These are phyloP conservation scores for Gyromitra esculenta DNA, from an alignment of 2,329 filamentous ascomycete genomes.

Conservation along the genomic window DNA sequence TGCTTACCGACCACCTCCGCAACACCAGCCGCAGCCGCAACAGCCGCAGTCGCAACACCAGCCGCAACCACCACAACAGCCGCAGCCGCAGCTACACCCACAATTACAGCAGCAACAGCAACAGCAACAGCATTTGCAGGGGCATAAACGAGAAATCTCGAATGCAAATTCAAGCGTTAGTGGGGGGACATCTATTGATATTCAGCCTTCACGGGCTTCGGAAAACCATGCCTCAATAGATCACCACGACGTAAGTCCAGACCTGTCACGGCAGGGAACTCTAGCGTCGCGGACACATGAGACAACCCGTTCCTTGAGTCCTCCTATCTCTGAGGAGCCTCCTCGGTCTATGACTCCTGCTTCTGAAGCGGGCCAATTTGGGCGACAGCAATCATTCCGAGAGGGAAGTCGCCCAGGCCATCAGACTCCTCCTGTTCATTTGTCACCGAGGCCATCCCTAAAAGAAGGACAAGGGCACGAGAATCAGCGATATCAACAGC, in stretches of 20 bases:
- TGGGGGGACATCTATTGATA: slow-evolving; percentile 21
- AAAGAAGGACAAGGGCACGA: slow-evolving; percentile 34
- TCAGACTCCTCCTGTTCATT: slow-evolving; percentile 33
- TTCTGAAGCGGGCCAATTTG: slow-evolving; percentile 40
- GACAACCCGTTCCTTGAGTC: slow-evolving; percentile 37
- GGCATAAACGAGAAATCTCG: slow-evolving; percentile 12
- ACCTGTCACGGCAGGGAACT: slow-evolving; percentile 44
- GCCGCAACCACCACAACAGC: not conserved
- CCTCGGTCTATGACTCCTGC: slow-evolving; percentile 31
- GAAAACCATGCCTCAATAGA: slow-evolving; percentile 19
- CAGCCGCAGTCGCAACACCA: not conserved
- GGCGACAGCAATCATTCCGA: slow-evolving; percentile 38
- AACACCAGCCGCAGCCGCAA: not conserved
- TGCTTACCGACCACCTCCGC: slow-evolving; percentile 20
- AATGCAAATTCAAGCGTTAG: slow-evolving; percentile 30
- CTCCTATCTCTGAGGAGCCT: slow-evolving; percentile 31
- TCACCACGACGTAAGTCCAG: slow-evolving; percentile 22
- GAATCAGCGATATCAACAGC: slow-evolving; percentile 39
- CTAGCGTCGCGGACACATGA: slow-evolving; percentile 37
- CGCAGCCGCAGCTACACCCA: not conserved
- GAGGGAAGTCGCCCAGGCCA: slow-evolving; percentile 26
- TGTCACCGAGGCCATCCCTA: slow-evolving; percentile 31
- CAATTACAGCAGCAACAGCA: slow-evolving; percentile 2
- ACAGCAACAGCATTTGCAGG: slow-evolving; percentile 9
- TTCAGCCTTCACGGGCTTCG: slow-evolving; percentile 15